A percentile compares a stretch with the other conserved stretches of the same genome.
phyloP scores from a whole-genome alignment of 2,329 filamentous ascomycete species.

The Hypoxylon rubiginosum region DNA sequence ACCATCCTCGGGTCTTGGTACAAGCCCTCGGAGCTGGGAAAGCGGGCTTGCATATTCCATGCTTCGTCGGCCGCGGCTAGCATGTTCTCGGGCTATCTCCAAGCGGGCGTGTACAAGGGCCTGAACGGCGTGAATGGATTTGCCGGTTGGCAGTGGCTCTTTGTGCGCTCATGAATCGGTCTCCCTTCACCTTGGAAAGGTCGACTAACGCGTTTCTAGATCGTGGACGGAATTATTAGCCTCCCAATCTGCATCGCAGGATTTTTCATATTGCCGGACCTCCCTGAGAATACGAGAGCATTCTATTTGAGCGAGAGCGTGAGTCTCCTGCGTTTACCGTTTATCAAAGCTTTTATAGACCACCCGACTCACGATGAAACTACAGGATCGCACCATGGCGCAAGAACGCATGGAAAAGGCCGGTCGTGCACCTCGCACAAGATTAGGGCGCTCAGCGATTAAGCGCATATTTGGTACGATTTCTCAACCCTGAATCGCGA shows the following conservation, averaged over 20 bases:
- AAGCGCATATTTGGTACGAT: slow-evolving; percentile 43
- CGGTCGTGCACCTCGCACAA: slow-evolving; percentile 42
- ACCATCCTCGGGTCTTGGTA: slow-evolving; percentile 63
- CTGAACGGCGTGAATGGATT: slow-evolving; percentile 64
- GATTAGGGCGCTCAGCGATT: slow-evolving; percentile 39
- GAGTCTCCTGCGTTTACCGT: slow-evolving; percentile 4
- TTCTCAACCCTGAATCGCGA: not conserved
- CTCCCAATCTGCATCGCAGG: slow-evolving; percentile 68
- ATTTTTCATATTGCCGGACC: slow-evolving; percentile 56
- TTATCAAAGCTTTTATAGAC: not conserved
- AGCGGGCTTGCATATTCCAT: slow-evolving; percentile 63
- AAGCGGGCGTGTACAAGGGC: slow-evolving; percentile 66
- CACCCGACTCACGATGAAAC: slow-evolving; percentile 1
- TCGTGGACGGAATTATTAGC: slow-evolving; percentile 69
- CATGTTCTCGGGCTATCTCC: slow-evolving; percentile 71
- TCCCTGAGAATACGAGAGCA: slow-evolving; percentile 44
- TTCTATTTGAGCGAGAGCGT: slow-evolving; percentile 42
- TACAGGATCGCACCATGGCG: slow-evolving; percentile 41
- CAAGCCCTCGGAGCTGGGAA: slow-evolving; percentile 61
- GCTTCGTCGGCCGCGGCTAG: slow-evolving; percentile 64
- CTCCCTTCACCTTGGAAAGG: not conserved
- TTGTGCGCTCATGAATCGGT: slow-evolving; percentile 46
- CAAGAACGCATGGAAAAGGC: slow-evolving; percentile 39
- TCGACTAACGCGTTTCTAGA: slow-evolving; percentile 42
- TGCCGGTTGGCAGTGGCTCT: slow-evolving; percentile 68